Percentiles rank a stretch among this genome's conserved stretches.
These are phyloP conservation scores for Acer campestre DNA, from an alignment of 345 rosid genomes.

Conservation along the genomic window DNA sequence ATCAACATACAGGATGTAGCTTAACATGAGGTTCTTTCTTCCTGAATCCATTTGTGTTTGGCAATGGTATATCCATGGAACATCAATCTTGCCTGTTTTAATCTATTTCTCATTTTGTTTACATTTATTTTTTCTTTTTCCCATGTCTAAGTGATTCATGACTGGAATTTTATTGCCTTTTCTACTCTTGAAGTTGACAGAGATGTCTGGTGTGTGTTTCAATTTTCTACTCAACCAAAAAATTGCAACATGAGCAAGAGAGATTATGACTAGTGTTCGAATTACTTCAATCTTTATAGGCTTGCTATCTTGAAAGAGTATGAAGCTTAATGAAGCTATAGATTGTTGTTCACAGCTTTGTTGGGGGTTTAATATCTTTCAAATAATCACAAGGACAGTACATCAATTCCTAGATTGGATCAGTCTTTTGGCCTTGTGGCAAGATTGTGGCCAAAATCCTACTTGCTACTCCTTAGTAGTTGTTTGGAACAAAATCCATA, in stretches of 20 bases:
- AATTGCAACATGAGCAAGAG: not conserved
- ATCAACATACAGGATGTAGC: not conserved
- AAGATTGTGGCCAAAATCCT: not conserved
- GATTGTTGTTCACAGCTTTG: not conserved
- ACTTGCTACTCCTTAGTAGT: too few relatives aligned
- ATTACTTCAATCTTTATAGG: not conserved
- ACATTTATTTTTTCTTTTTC: not conserved
- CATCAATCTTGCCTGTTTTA: not conserved
- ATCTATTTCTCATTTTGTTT: not conserved
- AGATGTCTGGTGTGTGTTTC: not conserved
- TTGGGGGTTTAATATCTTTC: not conserved
- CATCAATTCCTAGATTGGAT: not conserved
- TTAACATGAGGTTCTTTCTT: not conserved
- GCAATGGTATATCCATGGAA: not conserved
- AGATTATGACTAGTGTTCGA: not conserved
- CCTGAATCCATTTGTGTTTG: slow-evolving; percentile 9
- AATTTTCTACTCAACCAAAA: not conserved
- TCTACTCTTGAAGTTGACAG: not conserved
- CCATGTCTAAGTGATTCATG: not conserved
- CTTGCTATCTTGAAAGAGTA: not conserved
- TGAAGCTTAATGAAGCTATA: not conserved
- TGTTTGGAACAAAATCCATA: not conserved
- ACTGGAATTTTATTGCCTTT: not conserved
- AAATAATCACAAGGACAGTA: not conserved
- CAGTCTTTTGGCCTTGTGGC: not conserved